A percentile compares a stretch with the other conserved stretches of the same genome.
phyloP scores from a whole-genome alignment of 2,329 filamentous ascomycete genomes.

The Talaromyces sp. region DNA sequence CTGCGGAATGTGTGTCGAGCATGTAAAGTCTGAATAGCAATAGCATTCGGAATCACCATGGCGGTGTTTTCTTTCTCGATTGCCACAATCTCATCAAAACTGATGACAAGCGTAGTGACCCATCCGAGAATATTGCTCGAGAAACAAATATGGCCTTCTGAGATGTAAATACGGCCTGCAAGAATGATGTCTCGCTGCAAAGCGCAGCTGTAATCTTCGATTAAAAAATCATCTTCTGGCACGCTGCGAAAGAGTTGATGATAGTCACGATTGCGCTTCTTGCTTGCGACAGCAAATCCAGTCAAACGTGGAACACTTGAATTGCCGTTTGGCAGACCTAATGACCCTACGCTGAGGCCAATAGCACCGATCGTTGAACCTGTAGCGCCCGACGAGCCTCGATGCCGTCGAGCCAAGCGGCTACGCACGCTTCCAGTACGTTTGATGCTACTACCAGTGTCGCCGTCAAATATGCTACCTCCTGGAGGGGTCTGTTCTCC shows the following conservation, averaged over 20 bases:
- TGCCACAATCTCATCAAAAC: slow-evolving; percentile 95
- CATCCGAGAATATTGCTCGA: slow-evolving; percentile 98
- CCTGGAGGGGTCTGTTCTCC: slow-evolving; percentile 65
- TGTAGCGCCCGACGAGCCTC: slow-evolving; percentile 75
- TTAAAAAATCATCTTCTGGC: slow-evolving; percentile 94
- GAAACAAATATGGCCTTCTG: slow-evolving; percentile 95
- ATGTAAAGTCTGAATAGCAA: slow-evolving; percentile 93
- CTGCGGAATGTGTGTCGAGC: slow-evolving; percentile 95
- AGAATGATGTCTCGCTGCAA: slow-evolving; percentile 92
- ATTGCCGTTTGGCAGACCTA: slow-evolving; percentile 61
- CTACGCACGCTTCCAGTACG: slow-evolving; percentile 67
- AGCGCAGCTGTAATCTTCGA: slow-evolving; percentile 97
- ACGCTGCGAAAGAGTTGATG: slow-evolving; percentile 93
- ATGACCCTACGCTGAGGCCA: slow-evolving; percentile 64
- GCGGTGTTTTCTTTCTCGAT: slow-evolving; percentile 97
- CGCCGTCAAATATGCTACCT: slow-evolving; percentile 64
- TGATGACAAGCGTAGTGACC: slow-evolving; percentile 96
- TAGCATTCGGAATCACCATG: slow-evolving; percentile 91
- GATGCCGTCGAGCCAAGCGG: slow-evolving; percentile 65
- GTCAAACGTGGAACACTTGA: slow-evolving; percentile 71
- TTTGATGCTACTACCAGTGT: slow-evolving; percentile 49
- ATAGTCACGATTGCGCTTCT: slow-evolving; percentile 94
- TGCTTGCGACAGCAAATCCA: slow-evolving; percentile 92
- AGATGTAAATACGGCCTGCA: slow-evolving; percentile 91
- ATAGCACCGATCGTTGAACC: slow-evolving; percentile 69